Base-by-base conservation (phyloP, 2,329 filamentous ascomycete species). In the Ascochyta viciae-villosae region DNA sequence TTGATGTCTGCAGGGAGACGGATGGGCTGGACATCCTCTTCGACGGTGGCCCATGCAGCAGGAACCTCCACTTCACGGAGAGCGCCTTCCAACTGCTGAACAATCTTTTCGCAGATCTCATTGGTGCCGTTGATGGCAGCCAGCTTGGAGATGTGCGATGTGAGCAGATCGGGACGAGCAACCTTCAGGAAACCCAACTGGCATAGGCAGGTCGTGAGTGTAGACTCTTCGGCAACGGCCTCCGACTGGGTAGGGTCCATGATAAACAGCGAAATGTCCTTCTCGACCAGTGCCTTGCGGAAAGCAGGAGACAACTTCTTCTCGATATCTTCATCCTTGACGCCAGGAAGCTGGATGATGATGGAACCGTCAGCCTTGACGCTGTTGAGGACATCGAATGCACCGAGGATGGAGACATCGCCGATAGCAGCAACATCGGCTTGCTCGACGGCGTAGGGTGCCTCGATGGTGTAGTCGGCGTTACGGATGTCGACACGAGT, bases 301-400 rank as follows among this genome's bases (percentile, higher is more conserved):
- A 95, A 85, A 42, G 81, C 75, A 34, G 83, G 81, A 2, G 91
- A 86, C 6, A 99, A 81, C 66, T 90, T 88, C 84, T 96, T 96
- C 80, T 98, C 94, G 6, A 93, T 75, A 33, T 97, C 92, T 40
- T 96, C 94, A 47, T 92, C 86, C 79, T 96, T 96, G 74, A 91
- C 86, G 64, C 87, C 88, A 26, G 91, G 84, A 23, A 95, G 83
- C 69, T 88, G 90, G 38, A 97, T 71, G 51, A 97, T 83, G 40
- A 97, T 76, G 61, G 87, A 89, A 50, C 89, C 90, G 49, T 86
- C 86, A 37, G 84, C 68, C 77, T 90, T 91, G 60, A 94, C 80
- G 46, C 84, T 87, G 61, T 87, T 83, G 33, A 93, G 73, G 22
- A 96, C 80, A 63, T 94, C 87, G 52, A 97, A 83, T 23, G 92